A percentile compares a stretch with the other conserved stretches of the same genome.
Evolutionary conservation across 352 stramenopile species (phyloP).

Genomic region (Blastocystis sp.): DNA sequence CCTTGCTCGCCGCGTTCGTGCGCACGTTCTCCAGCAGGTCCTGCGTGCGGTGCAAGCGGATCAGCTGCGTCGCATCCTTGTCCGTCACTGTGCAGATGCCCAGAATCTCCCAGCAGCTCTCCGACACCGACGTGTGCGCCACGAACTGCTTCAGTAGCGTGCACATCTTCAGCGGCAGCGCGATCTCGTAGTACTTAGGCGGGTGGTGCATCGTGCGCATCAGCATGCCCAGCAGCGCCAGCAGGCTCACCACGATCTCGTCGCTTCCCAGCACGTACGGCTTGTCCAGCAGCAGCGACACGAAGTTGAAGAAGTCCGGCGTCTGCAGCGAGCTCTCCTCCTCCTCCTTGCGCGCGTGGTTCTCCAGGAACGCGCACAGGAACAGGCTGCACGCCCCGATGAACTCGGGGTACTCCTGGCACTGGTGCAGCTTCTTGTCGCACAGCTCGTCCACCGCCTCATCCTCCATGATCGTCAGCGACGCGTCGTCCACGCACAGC

Average conservation of each 20-base stretch:
- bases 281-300: slow-evolving; percentile 54
- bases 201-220: slow-evolving; percentile 20
- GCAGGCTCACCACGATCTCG: slow-evolving; percentile 35
- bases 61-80: slow-evolving; percentile 17
- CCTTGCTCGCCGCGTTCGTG: slow-evolving; percentile 43
- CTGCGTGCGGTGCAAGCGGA: neutral
- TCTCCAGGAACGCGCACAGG: slow-evolving; percentile 60
- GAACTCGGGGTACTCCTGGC: slow-evolving; percentile 61
- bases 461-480: slow-evolving; percentile 43
- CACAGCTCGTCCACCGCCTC: slow-evolving; percentile 44
- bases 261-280: slow-evolving; percentile 32
- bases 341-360: neutral
- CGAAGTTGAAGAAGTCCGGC: slow-evolving; percentile 54
- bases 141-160: slow-evolving; percentile 57
- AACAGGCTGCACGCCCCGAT: slow-evolving; percentile 43
- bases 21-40: slow-evolving; percentile 51
- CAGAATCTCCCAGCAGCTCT: slow-evolving; percentile 62
- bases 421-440: slow-evolving; percentile 31
- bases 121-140: slow-evolving; percentile 3
- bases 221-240: slow-evolving; percentile 46
- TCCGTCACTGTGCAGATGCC: slow-evolving; percentile 27
- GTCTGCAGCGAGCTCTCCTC: slow-evolving; percentile 30
- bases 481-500: slow-evolving; percentile 50
- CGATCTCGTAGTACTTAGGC: slow-evolving; percentile 47
- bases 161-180: slow-evolving; percentile 40